phyloP scores from a whole-genome alignment of 2,329 filamentous ascomycete genomes.

The Aspergillus persii region DNA sequence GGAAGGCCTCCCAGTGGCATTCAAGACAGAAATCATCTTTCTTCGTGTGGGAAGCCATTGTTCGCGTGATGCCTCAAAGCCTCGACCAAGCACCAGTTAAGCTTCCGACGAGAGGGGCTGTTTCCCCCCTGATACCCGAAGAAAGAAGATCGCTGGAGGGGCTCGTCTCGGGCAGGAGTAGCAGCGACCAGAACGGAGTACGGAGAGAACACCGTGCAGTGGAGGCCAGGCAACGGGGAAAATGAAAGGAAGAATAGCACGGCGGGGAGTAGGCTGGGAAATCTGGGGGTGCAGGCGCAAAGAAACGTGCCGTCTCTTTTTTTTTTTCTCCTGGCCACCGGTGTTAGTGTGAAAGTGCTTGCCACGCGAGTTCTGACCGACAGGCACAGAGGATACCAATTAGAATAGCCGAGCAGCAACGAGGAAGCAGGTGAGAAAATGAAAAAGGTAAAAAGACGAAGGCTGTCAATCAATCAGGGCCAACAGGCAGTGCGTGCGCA shows the following conservation, averaged over 20 bases:
- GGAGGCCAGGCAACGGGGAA: background rate
- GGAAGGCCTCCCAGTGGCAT: conserved; percentile 42
- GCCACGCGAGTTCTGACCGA: background rate
- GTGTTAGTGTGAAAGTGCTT: background rate
- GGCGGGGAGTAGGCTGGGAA: background rate
- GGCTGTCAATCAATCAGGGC: conserved; percentile 9
- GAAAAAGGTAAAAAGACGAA: conserved; percentile 1
- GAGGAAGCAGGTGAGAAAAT: background rate
- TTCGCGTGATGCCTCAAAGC: conserved; percentile 9
- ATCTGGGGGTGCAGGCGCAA: background rate
- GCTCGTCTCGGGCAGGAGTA: background rate
- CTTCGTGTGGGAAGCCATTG: conserved; percentile 33
- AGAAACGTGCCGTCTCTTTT: background rate
- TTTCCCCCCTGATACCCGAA: background rate
- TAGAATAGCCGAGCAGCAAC: background rate
- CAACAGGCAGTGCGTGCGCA: conserved; percentile 8
- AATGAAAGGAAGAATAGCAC: background rate
- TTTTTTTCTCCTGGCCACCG: background rate
- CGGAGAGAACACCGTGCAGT: background rate
- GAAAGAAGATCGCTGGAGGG: background rate
- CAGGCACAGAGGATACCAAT: conserved; percentile 11
- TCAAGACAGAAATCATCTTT: conserved; percentile 39
- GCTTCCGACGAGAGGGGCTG: background rate
- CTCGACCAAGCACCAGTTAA: background rate
- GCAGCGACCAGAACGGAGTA: background rate